Base-by-base conservation (phyloP, 192 early-diverging fungal species). In the Backusella tuberculispora region DNA sequence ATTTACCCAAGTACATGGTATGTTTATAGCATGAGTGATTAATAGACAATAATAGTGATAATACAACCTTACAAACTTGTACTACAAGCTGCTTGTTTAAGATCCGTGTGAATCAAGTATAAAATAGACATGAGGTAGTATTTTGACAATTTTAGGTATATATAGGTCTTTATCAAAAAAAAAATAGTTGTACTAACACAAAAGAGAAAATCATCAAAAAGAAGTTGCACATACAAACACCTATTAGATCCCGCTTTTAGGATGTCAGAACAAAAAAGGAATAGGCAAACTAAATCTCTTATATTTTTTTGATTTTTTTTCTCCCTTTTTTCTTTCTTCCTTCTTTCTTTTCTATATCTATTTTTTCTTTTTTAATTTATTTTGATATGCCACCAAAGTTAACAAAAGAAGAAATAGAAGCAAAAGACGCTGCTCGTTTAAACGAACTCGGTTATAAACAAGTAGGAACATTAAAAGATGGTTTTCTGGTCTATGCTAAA, bases 371-470 rank as follows among this genome's bases (percentile, higher is more conserved):
- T 72, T 72, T 21, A 26, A 26, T 19, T 37, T 48, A n/a, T 14
- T 40, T 37, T 37, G 9, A 12, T 1, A 63, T 63, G 71, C 19
- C 47, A 41, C 53, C 72, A 74, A 79, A 75, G 42, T 63, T 72
- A 63, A 79, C 78, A 45, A 70, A 56, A 13, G 69, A 75, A 53
- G 74, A 80, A 48, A 73, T 80, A 63, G 71, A 71, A 10, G 69
- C 69, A 21, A 53, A 67, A 46, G 79, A 80, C 48, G 79, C 76
- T 38, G 47, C 50, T 21, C 74, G 80, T 43, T 75, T 86, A 41
- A 79, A 79, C 38, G 78, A 82, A 48, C 78, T 86, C 17, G 85
- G 85, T 38, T 86, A 86, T 74, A 83, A 83, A 44, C 85, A 86
- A 45, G 84, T 17, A 73, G 26, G 69, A 6, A 72, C 10, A 1